phyloP scores from a whole-genome alignment of 441 rosid species.

The Populus hybrid region DNA sequence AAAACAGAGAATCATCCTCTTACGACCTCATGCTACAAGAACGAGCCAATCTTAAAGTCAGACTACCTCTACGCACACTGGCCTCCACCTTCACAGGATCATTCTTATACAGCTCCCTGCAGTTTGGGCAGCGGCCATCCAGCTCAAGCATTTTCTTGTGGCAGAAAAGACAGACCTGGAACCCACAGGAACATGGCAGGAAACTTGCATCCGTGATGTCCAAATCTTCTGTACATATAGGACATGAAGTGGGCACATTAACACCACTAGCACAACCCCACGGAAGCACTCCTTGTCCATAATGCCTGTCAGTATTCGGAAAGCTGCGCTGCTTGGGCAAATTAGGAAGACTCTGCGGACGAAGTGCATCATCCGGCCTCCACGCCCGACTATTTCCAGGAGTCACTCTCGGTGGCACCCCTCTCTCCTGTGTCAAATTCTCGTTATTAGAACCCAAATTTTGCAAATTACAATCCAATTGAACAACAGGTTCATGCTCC shows the following conservation, averaged over 20 bases:
- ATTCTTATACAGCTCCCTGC: constrained; percentile 73
- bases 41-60: constrained; percentile 62
- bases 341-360: constrained; percentile 82
- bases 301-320: constrained; percentile 35
- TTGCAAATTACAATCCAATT: constrained; percentile 19
- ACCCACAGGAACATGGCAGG: constrained; percentile 85
- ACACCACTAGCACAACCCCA: constrained; percentile 42
- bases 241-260: constrained; percentile 64
- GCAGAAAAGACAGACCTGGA: constrained; percentile 89
- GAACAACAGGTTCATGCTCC: constrained; percentile 25
- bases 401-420: constrained; percentile 28
- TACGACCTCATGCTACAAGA: constrained; percentile 86
- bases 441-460: constrained; percentile 24
- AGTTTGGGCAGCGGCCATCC: constrained; percentile 94
- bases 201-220: constrained; percentile 82
- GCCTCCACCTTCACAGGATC: constrained; percentile 52
- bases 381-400: constrained; percentile 56
- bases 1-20: constrained; percentile 25
- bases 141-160: constrained; percentile 80
- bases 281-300: constrained; percentile 36
- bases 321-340: constrained; percentile 66
- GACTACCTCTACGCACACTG: constrained; percentile 48
- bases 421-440: constrained; percentile 33
- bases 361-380: constrained; percentile 74
- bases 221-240: constrained; percentile 87